phyloP scores from a whole-genome alignment of 2,329 filamentous ascomycete species.

The Arthrobotrys conoides region DNA sequence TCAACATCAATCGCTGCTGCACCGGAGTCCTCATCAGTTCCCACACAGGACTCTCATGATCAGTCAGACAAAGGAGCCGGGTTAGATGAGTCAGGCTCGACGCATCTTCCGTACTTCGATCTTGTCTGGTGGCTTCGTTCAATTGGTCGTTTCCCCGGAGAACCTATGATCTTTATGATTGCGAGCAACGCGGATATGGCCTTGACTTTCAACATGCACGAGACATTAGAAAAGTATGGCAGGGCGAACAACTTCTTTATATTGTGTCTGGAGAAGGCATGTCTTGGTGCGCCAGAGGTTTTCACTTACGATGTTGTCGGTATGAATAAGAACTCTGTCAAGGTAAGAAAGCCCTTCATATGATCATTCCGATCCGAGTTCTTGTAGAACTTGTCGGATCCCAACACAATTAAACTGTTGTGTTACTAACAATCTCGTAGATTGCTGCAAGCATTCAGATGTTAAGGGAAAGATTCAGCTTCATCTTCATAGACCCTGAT shows the following conservation, averaged over 20 bases:
- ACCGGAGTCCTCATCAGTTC: slow-evolving; percentile 1
- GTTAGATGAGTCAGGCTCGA: slow-evolving; percentile 47
- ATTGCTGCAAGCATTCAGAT: slow-evolving; percentile 57
- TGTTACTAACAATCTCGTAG: slow-evolving; percentile 8
- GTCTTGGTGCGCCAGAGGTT: slow-evolving; percentile 52
- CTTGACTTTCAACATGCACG: slow-evolving; percentile 57
- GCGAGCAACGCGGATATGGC: slow-evolving; percentile 55
- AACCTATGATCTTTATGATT: slow-evolving; percentile 50
- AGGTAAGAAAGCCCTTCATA: slow-evolving; percentile 35
- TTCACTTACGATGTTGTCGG: slow-evolving; percentile 54
- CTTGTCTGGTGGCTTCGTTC: slow-evolving; percentile 56
- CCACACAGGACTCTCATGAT: slow-evolving; percentile 15
- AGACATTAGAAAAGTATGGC: slow-evolving; percentile 36
- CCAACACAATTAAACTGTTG: slow-evolving; percentile 43
- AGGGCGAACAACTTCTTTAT: slow-evolving; percentile 51
- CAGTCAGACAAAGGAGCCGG: slow-evolving; percentile 12
- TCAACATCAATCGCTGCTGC: not conserved
- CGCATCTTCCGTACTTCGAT: slow-evolving; percentile 55
- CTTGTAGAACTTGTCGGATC: not conserved
- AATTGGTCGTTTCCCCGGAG: slow-evolving; percentile 48
- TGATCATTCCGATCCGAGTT: not conserved
- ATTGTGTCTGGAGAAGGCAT: slow-evolving; percentile 52
- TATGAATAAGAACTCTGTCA: slow-evolving; percentile 54
- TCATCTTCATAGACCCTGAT: slow-evolving; percentile 57
- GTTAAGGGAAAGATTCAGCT: slow-evolving; percentile 47